Conservation (phyloP, 805 yeast species). For the Pichia sporocuriosa region DNA sequence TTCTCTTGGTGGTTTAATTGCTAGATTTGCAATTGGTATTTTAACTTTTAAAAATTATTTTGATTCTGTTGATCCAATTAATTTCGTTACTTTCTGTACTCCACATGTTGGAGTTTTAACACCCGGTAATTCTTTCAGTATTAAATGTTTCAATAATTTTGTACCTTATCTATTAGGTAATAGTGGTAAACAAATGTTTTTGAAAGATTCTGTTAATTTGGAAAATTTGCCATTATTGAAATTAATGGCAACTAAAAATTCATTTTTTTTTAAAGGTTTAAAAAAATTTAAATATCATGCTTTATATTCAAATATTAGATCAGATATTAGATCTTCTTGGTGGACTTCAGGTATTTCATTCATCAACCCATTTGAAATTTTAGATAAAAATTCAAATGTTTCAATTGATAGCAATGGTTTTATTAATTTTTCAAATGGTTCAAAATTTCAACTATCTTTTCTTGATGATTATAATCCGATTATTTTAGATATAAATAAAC, state of each 20-base stretch:
- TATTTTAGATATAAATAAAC: conserved; percentile 45
- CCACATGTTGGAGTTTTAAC: conserved; percentile 65
- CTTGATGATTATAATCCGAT: conserved; percentile 49
- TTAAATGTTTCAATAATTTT: conserved; percentile 51
- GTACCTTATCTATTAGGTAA: conserved; percentile 62
- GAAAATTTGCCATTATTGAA: conserved; percentile 44
- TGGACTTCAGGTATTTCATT: conserved; percentile 70
- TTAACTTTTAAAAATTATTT: conserved; percentile 48
- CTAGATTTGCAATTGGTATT: conserved; percentile 76
- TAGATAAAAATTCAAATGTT: conserved; percentile 28
- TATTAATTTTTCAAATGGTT: conserved; percentile 33
- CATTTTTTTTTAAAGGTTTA: conserved; percentile 55
- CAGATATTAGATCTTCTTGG: conserved; percentile 78
- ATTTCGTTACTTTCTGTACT: conserved; percentile 57
- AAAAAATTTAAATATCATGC: conserved; percentile 44
- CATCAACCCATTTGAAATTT: conserved; percentile 49
- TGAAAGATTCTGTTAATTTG: conserved; percentile 36
- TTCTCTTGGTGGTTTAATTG: conserved; percentile 81
- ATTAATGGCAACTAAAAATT: conserved; percentile 56
- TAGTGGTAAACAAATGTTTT: conserved; percentile 69
- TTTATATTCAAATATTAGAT: conserved; percentile 68
- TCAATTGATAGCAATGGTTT: conserved; percentile 38
- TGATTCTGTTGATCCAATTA: conserved; percentile 47
- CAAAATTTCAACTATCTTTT: conserved; percentile 36
- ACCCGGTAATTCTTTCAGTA: conserved; percentile 47